These are phyloP conservation scores for Colletotrichum somersetense DNA, from an alignment of 2,329 filamentous ascomycete genomes.

Conservation along the genomic window DNA sequence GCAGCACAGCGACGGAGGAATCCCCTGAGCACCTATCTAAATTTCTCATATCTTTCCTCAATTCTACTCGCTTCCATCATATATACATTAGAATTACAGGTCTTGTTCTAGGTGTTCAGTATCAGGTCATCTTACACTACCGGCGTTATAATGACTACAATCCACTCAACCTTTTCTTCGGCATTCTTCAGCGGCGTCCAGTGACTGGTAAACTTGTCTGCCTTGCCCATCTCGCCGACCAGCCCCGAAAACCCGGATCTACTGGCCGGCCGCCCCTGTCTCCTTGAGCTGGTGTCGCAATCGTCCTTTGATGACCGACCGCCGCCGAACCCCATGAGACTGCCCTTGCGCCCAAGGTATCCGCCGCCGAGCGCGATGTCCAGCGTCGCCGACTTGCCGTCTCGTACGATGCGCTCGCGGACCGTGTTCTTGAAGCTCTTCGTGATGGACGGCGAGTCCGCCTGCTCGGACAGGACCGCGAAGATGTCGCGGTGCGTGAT, in stretches of 20 bases:
- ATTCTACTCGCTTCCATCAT: not conserved
- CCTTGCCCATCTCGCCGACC: slow-evolving; percentile 30
- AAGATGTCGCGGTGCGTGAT: slow-evolving; percentile 65
- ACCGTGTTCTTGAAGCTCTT: slow-evolving; percentile 61
- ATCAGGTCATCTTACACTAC: not conserved
- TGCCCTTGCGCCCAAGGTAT: slow-evolving; percentile 37
- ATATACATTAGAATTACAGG: slow-evolving; percentile 31
- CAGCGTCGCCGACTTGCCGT: slow-evolving; percentile 53
- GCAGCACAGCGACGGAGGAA: not conserved
- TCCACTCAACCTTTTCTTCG: slow-evolving; percentile 38
- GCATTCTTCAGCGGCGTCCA: slow-evolving; percentile 43
- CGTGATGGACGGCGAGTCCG: slow-evolving; percentile 57
- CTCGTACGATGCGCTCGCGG: slow-evolving; percentile 52
- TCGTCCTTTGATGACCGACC: slow-evolving; percentile 35
- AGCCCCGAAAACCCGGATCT: slow-evolving; percentile 38
- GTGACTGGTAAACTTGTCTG: slow-evolving; percentile 38
- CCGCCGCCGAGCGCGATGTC: slow-evolving; percentile 44
- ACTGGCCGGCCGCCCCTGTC: slow-evolving; percentile 23
- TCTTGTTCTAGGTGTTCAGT: not conserved
- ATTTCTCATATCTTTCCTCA: not conserved
- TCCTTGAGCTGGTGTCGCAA: slow-evolving; percentile 24
- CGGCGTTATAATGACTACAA: slow-evolving; percentile 41
- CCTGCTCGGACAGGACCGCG: slow-evolving; percentile 63
- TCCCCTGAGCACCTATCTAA: slow-evolving; percentile 5
- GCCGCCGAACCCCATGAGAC: slow-evolving; percentile 36